Base-by-base conservation (phyloP, 2,329 filamentous ascomycete species). In the Penicillium sp. region DNA sequence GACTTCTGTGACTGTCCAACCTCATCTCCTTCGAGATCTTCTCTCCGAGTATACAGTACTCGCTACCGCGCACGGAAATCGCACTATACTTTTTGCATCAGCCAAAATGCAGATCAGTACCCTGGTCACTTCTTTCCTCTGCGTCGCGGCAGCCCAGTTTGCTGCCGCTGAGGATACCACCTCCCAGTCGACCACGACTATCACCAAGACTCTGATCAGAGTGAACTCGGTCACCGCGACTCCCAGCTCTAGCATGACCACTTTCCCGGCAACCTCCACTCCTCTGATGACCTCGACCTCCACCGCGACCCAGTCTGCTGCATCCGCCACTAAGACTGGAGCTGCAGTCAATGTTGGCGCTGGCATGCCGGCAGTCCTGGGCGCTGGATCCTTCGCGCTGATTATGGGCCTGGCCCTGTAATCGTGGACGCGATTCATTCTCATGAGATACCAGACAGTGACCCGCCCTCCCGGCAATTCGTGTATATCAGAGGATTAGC, bases 191-290 rank as follows among this genome's bases (percentile, higher is more conserved):
- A 74, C 70, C 17, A 68, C 69, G 40, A 72, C 73, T 55, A 58
- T 63, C 53, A 72, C 73, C 20, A 78, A 78, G 56, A 77, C 77
- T 20, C 58, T 75, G 15, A 43, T 72, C 3, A 75, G 76, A 13
- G 73, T 76, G 36, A 75, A 80, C 15, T 72, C 75, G 10, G 64
- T 68, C 46, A 68, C 68, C 29, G 59, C 69, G 2, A 59, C 68
- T 13, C 56, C 58, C 32, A 57, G 54, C 18, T 53, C 61, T 26
- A 52, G 50, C 45, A 54, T 61, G 47, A 26, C 49, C 27, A 52
- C 61, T 37, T 52, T 51, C 27, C 47, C 54, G 21, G 54, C 67
- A 13, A 61, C 58, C 29, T 63, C 56, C 20, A 65, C 66, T 26
- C 55, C 61, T 20, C 36, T 63, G 37, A 39, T 56, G 8, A 40